Evolutionary conservation across 306 rosid species (phyloP).

Genomic region (Delonix regia): DNA sequence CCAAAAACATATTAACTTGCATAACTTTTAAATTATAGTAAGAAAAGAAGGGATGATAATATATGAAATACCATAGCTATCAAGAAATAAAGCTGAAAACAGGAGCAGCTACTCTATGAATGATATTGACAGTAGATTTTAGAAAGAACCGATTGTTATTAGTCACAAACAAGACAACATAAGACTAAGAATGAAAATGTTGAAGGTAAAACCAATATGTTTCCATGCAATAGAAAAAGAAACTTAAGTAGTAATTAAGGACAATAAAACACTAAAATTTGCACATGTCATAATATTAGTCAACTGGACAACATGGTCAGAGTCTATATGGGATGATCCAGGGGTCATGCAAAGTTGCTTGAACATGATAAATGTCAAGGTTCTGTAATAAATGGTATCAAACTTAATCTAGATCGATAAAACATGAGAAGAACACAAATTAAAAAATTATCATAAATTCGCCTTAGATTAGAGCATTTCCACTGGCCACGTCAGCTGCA

Average conservation of each 20-base stretch:
- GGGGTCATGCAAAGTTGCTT: slow-evolving; percentile 91
- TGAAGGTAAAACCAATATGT: slow-evolving; percentile 15
- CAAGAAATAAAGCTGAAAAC: background rate
- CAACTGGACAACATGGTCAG: background rate
- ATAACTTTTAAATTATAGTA: background rate
- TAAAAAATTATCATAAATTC: background rate
- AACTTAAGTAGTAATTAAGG: background rate
- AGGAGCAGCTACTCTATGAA: slow-evolving; percentile 7
- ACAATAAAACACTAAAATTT: slow-evolving; percentile 11
- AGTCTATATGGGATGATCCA: slow-evolving; percentile 74
- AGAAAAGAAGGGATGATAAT: background rate
- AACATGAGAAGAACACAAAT: background rate
- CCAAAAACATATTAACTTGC: slow-evolving; percentile 1
- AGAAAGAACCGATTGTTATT: slow-evolving; percentile 84
- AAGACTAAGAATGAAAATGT: slow-evolving; percentile 9
- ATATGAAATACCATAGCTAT: background rate
- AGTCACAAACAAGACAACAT: slow-evolving; percentile 54
- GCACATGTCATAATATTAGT: background rate
- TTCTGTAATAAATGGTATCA: slow-evolving; percentile 56
- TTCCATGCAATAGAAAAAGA: background rate
- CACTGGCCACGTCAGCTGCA: slow-evolving; percentile 81
- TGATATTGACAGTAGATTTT: slow-evolving; percentile 77
- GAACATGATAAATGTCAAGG: slow-evolving; percentile 85
- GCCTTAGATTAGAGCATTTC: background rate
- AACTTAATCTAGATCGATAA: slow-evolving; percentile 18